Evolutionary conservation across 2,329 filamentous ascomycete genomes (phyloP).

Genomic region (Diaporthe vexans): DNA sequence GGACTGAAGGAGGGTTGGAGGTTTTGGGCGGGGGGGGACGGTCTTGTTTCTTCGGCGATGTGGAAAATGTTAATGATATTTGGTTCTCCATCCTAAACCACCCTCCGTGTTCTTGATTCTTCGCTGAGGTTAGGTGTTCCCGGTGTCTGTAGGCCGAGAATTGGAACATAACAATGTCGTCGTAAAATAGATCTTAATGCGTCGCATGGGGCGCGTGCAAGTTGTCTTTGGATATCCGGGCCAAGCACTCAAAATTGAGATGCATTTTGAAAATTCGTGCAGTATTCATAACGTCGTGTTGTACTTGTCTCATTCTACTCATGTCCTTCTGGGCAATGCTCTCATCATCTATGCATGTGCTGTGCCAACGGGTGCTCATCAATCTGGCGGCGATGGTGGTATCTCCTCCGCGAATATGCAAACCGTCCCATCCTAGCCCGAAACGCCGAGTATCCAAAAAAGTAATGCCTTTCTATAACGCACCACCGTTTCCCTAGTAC

Average conservation of each 20-base stretch:
- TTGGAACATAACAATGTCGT: background rate
- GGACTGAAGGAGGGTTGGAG: background rate
- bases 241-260: no score
- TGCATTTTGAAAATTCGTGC: background rate
- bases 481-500: background rate
- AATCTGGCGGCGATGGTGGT: conserved; percentile 29
- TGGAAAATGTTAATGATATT: conserved; percentile 14
- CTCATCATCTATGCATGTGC: background rate
- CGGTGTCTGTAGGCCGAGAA: background rate
- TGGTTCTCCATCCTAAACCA: background rate
- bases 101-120: background rate
- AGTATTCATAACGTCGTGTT: conserved; percentile 7
- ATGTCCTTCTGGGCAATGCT: background rate
- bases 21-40: background rate
- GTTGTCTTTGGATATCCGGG: background rate
- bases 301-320: conserved; percentile 16
- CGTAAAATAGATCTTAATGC: background rate
- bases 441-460: conserved; percentile 21
- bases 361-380: conserved; percentile 8
- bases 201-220: no score
- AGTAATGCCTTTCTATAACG: no score
- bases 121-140: background rate
- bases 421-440: background rate
- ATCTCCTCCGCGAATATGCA: conserved; percentile 32
- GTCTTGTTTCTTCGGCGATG: background rate